Evolutionary conservation across 2,329 filamentous ascomycete species (phyloP).

Genomic region (Fusarium protoensiforme): DNA sequence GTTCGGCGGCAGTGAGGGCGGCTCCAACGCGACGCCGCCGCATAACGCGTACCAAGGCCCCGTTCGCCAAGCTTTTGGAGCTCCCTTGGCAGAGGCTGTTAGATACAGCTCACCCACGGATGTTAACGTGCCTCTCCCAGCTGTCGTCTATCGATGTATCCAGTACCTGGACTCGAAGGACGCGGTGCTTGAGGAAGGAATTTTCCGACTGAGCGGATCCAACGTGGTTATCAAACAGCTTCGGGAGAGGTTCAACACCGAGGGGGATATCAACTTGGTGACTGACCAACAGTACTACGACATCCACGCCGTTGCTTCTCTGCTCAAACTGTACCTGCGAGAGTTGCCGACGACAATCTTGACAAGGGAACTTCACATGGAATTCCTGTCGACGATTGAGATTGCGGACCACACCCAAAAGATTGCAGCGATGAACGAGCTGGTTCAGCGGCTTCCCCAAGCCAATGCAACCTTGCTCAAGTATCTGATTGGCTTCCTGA

Average conservation of each 20-base stretch:
- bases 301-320: conserved; percentile 92
- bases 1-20: conserved; percentile 61
- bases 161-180: conserved; percentile 89
- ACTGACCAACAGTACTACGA: conserved; percentile 89
- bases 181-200: conserved; percentile 88
- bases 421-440: conserved; percentile 77
- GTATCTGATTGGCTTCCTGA: conserved; percentile 87
- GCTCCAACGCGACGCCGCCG: conserved; percentile 56
- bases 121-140: conserved; percentile 80
- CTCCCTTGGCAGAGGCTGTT: conserved; percentile 86
- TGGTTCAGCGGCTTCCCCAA: conserved; percentile 83
- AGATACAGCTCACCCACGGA: conserved; percentile 80
- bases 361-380: conserved; percentile 87
- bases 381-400: conserved; percentile 88
- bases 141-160: conserved; percentile 94
- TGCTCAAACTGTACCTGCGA: conserved; percentile 93
- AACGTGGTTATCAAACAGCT: conserved; percentile 93
- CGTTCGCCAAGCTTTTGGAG: conserved; percentile 82
- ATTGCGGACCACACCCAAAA: conserved; percentile 80
- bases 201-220: conserved; percentile 96
- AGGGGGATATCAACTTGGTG: conserved; percentile 90
- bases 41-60: conserved; percentile 62
- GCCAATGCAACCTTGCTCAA: conserved; percentile 85
- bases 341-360: conserved; percentile 93
- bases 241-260: conserved; percentile 90